Evolutionary conservation across 129 eudicot genomes (phyloP).

Genomic region (Chrysanthemum lavandulifolium): DNA sequence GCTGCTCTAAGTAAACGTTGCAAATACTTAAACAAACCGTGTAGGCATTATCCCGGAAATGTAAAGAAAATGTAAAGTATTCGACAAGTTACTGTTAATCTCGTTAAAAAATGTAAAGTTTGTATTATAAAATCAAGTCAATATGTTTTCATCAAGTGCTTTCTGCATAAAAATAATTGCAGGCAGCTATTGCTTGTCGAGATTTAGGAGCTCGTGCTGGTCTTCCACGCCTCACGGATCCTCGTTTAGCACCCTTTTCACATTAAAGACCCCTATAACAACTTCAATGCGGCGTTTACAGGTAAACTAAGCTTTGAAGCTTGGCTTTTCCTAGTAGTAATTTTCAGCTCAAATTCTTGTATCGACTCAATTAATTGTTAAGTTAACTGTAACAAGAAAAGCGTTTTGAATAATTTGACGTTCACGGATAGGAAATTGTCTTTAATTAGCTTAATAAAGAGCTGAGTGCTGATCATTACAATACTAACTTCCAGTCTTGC

Average conservation of each 20-base stretch:
- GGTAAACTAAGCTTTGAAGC: not conserved
- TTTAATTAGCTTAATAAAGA: constrained; percentile 14
- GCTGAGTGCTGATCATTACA: constrained; percentile 17
- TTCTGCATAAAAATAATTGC: constrained; percentile 17
- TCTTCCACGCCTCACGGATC: constrained; percentile 71
- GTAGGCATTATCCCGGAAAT: not conserved
- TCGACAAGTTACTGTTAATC: not conserved
- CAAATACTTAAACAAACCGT: not conserved
- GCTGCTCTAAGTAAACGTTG: not conserved
- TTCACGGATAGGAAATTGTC: constrained; percentile 11
- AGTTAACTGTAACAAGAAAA: not conserved
- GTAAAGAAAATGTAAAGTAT: not conserved
- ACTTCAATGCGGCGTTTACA: too few species aligned
- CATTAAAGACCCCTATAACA: not conserved
- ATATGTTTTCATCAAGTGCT: not conserved
- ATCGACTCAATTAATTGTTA: not conserved
- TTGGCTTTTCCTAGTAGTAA: constrained; percentile 18
- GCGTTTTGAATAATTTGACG: not conserved
- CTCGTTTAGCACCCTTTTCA: constrained; percentile 53
- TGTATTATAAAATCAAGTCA: too few species aligned
- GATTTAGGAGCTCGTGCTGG: constrained; percentile 89
- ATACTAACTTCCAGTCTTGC: constrained; percentile 25
- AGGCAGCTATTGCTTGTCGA: constrained; percentile 77
- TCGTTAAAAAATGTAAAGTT: too few species aligned
- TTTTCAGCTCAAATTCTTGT: constrained; percentile 14